Evolutionary conservation across 225 moss, liverwort and hornwort genomes (phyloP), one percentile per base, ranked within the genome.

Genomic region (Straminergon stramineum): DNA sequence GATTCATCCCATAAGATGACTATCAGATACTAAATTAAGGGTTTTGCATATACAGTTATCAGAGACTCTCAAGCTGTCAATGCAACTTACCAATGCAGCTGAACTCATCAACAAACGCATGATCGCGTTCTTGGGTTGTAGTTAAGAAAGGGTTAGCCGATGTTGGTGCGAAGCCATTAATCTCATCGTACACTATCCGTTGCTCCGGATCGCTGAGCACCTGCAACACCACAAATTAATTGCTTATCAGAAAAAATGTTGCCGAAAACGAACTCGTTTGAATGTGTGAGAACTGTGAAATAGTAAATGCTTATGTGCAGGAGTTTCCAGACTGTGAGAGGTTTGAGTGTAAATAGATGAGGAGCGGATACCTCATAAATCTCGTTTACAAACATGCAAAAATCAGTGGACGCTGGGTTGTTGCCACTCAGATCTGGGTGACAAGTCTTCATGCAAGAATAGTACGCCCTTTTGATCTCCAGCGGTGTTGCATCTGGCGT

Each of bases 401-500:
- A 99, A 85, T 95, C 94, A 39, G 94, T 99, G 39, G 94, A 86
- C 16, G 89, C 93, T 5, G 91, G 84, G 83, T 86, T 81, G 83
- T 99, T 96, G 90, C 97, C 97, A 65, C 94, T 94, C 35, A 99
- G 90, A 87, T 97, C 97, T 34, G 97, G 99, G 88, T 97, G 99
- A 83, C 97, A 99, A 37, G 97, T 84, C 89, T 97, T 99, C 99
- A 99, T 99, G 92, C 99, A 99, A 30, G 92, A 92, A 83, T 97
- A 96, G 70, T 97, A 99, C 51, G 99, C 97, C 92, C 93, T 95
- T 91, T 97, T 97, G 35, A 99, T 97, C 93, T 99, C 99, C 48
- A 96, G 94, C 70, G 90, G 91, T 39, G 96, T 92, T 61, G 99
- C 97, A 91, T 99, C 97, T 45, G 95, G 90, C 48, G 95, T 95